phyloP scores from a whole-genome alignment of 75 land plant genomes.

The Adiantum capillusveneris region DNA sequence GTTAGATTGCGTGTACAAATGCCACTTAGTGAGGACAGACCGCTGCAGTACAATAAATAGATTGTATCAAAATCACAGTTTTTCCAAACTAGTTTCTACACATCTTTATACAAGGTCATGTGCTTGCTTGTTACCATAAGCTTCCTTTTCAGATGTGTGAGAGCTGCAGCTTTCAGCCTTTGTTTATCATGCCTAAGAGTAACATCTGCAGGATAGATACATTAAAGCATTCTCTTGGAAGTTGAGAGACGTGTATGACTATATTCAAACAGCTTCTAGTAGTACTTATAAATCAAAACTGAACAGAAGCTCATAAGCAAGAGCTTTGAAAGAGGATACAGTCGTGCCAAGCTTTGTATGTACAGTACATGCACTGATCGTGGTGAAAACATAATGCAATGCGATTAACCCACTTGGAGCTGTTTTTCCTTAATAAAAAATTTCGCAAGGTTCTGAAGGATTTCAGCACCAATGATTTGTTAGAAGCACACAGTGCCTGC shows the following conservation, averaged over 20 bases:
- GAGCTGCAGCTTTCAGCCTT: neutral
- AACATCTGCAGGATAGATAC: neutral
- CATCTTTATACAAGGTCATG: no score
- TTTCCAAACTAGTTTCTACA: no score
- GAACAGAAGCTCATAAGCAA: neutral
- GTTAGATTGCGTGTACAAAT: no score
- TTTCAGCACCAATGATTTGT: neutral
- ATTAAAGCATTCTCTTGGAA: neutral
- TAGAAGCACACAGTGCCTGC: neutral
- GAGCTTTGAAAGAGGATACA: neutral
- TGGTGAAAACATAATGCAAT: neutral
- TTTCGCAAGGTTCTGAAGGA: neutral
- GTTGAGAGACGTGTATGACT: neutral
- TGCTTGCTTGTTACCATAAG: neutral
- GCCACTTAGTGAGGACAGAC: no score
- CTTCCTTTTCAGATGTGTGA: neutral
- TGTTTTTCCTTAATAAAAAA: neutral
- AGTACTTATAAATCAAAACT: neutral
- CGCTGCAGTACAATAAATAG: no score
- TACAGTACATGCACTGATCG: neutral
- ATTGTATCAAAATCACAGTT: no score
- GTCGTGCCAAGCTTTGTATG: neutral
- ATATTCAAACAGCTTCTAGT: neutral
- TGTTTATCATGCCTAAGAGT: neutral
- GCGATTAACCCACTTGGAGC: neutral